phyloP scores from a whole-genome alignment of 1,284 basidiomycete species.

The Cerrena zonata region DNA sequence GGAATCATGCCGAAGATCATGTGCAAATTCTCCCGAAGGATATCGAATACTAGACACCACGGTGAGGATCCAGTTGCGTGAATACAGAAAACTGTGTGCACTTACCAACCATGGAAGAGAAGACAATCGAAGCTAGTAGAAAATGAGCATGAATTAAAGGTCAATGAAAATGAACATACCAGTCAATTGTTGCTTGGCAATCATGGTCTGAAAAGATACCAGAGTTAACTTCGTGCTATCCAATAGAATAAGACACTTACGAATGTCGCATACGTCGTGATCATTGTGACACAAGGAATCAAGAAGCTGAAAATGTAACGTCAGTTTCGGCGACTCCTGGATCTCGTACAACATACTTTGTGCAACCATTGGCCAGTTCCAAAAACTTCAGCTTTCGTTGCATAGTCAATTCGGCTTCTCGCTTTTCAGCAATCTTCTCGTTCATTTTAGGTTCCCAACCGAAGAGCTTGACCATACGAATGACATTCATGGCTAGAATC shows the following conservation, averaged over 20 bases:
- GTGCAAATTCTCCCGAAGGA: constrained; percentile 30
- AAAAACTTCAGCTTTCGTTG: constrained; percentile 39
- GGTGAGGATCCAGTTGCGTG: background rate
- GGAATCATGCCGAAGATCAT: constrained; percentile 29
- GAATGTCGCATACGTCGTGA: constrained; percentile 61
- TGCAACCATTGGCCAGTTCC: constrained; percentile 31
- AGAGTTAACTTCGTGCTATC: background rate
- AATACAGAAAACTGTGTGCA: constrained; percentile 11
- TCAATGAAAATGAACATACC: constrained; percentile 15
- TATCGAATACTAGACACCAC: constrained; percentile 29
- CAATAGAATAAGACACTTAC: constrained; percentile 18
- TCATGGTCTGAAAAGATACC: constrained; percentile 23
- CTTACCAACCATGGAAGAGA: constrained; percentile 32
- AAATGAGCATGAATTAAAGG: constrained; percentile 17
- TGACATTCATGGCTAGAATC: constrained; percentile 29
- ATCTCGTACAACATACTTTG: constrained; percentile 36
- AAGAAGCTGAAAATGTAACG: constrained; percentile 37
- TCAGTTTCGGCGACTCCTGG: background rate
- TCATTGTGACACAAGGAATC: constrained; percentile 62
- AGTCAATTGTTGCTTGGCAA: constrained; percentile 28
- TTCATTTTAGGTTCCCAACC: constrained; percentile 50
- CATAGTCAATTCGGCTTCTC: constrained; percentile 50
- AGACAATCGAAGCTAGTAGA: constrained; percentile 31
- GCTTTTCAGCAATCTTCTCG: constrained; percentile 39
- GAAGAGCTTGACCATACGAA: constrained; percentile 55